Conservation (phyloP, 202 grass and related monocot genomes). For the Dendrocalamus latiflorus region DNA sequence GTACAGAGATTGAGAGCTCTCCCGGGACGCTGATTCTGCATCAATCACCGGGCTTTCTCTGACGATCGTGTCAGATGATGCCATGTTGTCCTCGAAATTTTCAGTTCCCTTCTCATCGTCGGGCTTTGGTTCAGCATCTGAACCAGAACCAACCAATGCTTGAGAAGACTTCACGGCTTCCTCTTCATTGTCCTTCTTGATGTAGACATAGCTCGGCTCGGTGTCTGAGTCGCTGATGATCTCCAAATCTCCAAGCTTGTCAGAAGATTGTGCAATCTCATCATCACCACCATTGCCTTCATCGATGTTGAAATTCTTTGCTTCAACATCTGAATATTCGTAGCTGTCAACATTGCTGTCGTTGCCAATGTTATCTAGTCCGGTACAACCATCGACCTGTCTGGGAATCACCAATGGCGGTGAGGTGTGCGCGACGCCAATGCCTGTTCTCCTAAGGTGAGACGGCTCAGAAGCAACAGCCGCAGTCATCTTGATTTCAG, state of each 20-base stretch:
- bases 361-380: background rate
- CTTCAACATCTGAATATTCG: background rate
- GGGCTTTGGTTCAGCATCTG: background rate
- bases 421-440: background rate
- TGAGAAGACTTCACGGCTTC: background rate
- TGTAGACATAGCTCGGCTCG: constrained; percentile 46
- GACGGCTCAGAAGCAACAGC: constrained; percentile 1
- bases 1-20: constrained; percentile 57
- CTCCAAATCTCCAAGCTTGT: background rate
- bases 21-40: constrained; percentile 11
- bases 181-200: constrained; percentile 23
- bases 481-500: background rate
- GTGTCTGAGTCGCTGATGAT: constrained; percentile 48
- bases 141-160: background rate
- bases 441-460: background rate
- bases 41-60: constrained; percentile 7
- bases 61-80: background rate
- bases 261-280: background rate
- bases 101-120: background rate
- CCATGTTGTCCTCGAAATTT: background rate
- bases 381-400: background rate
- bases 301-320: background rate
- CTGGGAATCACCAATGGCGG: background rate
- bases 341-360: background rate
- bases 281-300: background rate